Base-by-base conservation (phyloP, 768 basidiomycete species). In the Rhizopogon vinicolor region DNA sequence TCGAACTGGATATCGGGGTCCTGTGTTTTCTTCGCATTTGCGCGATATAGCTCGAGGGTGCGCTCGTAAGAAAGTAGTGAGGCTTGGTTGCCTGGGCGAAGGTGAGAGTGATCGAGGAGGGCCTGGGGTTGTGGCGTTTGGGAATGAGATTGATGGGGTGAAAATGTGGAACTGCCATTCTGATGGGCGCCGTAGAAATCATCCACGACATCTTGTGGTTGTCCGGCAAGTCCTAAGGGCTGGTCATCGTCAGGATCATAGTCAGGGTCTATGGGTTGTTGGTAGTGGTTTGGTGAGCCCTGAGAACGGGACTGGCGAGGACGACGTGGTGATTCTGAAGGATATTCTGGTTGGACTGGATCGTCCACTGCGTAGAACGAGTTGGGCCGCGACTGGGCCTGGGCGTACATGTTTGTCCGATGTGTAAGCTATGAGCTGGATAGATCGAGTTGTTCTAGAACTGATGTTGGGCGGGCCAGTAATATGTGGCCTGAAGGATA, bases 1-100 rank as follows among this genome's bases (percentile, higher is more conserved):
- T 99, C 97, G 77, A 94, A 98, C 68, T 96, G 95, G 54, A 98
- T 76, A 65, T 98, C 93, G 0, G 96, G 95, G 70, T 98, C 93
- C 74, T 97, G 93, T 0, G 95, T 97, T 75, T 98, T 98, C 76
- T 96, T 97, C 33, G 96, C 97, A 71, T 99, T 99, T 43, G 88
- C 85, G 45, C 97, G 90, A 76, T 99, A 99, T 58, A 97, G 85
- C 71, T 98, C 94, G 57, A 99, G 85, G 2, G 97, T 98, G 56
- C 91, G 91, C 72, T 95, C 93, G 70, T 98, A 91, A 0, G 93
- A 94, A 61, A 98, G 86, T 12, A 98, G 83, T 6, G 93, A 85
- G 3, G 95, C 97, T 62, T 93, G 86, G 45, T 89, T 91, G 33
- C 97, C 97, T 16, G 94, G 94, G 12, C 89, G 85, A 41, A 97